Percentiles rank a stretch among this genome's conserved stretches.
Evolutionary conservation across 257 asterid genomes (phyloP).

Genomic region (Rehmannia glutinosa): DNA sequence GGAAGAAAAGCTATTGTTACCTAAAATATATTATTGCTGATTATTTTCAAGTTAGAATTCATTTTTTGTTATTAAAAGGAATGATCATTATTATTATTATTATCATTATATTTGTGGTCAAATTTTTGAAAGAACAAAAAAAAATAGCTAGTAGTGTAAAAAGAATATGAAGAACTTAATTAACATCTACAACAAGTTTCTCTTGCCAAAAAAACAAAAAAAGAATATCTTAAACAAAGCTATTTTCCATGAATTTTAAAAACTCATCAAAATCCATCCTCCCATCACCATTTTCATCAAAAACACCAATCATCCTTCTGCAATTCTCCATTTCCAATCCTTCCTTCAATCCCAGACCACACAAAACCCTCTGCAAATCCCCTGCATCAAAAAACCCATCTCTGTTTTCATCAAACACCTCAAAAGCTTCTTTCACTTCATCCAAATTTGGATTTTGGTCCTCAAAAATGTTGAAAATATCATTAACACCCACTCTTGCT

Average conservation of each 20-base stretch:
- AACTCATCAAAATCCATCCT: constrained; percentile 62
- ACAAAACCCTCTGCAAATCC: constrained; percentile 58
- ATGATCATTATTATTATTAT: too few species aligned
- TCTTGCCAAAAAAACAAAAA: too few species aligned
- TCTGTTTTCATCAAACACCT: constrained; percentile 54
- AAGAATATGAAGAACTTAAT: too few species aligned
- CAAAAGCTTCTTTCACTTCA: constrained; percentile 63
- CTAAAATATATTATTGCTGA: too few species aligned
- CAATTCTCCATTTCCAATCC: constrained; percentile 48
- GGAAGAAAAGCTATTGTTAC: too few species aligned
- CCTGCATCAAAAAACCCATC: constrained; percentile 80
- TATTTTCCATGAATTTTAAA: constrained; percentile 38
- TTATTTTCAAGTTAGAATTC: too few species aligned
- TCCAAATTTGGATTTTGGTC: constrained; percentile 35
- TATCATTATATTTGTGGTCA: too few species aligned
- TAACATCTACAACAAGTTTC: too few species aligned
- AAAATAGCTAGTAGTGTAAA: too few species aligned
- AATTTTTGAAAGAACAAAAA: too few species aligned
- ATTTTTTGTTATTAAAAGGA: too few species aligned
- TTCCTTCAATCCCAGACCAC: constrained; percentile 53
- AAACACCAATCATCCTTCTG: constrained; percentile 56
- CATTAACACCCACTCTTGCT: constrained; percentile 22
- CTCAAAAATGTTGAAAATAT: constrained; percentile 40
- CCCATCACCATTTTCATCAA: constrained; percentile 68
- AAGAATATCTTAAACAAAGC: background rate